phyloP scores from a whole-genome alignment of 805 yeast species.

The Wickerhamiella azyma region DNA sequence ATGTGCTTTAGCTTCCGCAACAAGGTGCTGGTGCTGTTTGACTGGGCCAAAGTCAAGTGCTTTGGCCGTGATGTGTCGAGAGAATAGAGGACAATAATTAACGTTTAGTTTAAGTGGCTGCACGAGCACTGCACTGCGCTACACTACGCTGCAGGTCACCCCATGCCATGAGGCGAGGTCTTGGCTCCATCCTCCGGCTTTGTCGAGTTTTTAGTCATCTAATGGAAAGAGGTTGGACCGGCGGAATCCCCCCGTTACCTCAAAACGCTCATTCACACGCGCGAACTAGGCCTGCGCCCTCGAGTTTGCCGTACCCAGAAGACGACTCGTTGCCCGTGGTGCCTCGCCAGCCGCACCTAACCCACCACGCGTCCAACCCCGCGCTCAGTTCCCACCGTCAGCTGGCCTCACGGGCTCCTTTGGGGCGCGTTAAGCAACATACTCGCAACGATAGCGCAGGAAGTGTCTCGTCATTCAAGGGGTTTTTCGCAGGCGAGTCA shows the following conservation, averaged over 20 bases:
- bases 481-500: neutral
- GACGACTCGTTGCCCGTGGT: neutral
- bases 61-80: conserved; percentile 92
- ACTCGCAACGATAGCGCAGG: conserved; percentile 5
- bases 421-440: neutral
- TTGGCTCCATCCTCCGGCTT: no score
- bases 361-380: no score
- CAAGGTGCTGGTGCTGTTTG: conserved; percentile 71
- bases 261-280: neutral
- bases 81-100: conserved; percentile 43
- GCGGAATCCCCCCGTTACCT: neutral
- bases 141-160: no score
- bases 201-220: no score
- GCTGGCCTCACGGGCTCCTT: neutral
- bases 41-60: conserved; percentile 77
- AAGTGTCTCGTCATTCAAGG: neutral
- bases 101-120: no score
- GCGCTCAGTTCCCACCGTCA: neutral
- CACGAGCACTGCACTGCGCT: no score
- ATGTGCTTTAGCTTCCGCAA: conserved; percentile 86
- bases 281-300: neutral
- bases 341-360: neutral
- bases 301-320: neutral
- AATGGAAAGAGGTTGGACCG: neutral
- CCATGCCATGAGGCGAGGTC: no score